phyloP scores from a whole-genome alignment of 148 eudicot species.

The Salicornia ramosissima region DNA sequence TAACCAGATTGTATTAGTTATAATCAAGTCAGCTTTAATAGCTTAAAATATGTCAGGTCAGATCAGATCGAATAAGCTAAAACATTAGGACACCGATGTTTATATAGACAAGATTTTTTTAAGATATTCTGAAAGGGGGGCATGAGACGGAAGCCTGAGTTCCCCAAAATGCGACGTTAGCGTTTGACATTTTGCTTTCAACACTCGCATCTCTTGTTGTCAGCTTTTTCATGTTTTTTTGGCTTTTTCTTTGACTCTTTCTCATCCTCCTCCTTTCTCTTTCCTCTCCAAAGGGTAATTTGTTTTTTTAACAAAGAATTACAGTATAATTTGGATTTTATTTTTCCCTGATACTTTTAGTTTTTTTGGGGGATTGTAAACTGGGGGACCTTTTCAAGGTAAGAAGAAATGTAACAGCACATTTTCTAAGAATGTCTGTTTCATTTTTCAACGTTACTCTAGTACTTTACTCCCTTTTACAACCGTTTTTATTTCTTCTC shows the following conservation, averaged over 20 bases:
- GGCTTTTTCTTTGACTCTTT: conserved; percentile 30
- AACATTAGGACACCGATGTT: no score
- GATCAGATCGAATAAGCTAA: no score
- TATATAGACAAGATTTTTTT: no score
- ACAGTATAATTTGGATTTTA: neutral
- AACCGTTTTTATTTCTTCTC: neutral
- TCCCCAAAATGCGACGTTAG: conserved; percentile 26
- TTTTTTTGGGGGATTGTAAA: conserved; percentile 12
- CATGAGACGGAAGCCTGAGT: no score
- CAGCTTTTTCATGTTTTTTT: conserved; percentile 20
- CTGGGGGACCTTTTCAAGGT: conserved; percentile 18
- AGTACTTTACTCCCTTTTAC: neutral
- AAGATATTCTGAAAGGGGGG: no score
- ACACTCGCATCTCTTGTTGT: conserved; percentile 15
- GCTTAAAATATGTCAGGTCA: no score
- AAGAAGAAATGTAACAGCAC: neutral
- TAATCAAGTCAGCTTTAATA: no score
- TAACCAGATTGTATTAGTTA: no score
- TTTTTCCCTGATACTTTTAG: neutral
- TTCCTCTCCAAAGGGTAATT: no score
- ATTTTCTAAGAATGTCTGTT: conserved; percentile 18
- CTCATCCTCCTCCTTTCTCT: neutral
- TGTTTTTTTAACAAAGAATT: neutral
- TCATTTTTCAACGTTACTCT: conserved; percentile 20
- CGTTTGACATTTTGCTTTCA: conserved; percentile 36